Evolutionary conservation across 345 rosid species (phyloP).

Genomic region (Brassica incana): DNA sequence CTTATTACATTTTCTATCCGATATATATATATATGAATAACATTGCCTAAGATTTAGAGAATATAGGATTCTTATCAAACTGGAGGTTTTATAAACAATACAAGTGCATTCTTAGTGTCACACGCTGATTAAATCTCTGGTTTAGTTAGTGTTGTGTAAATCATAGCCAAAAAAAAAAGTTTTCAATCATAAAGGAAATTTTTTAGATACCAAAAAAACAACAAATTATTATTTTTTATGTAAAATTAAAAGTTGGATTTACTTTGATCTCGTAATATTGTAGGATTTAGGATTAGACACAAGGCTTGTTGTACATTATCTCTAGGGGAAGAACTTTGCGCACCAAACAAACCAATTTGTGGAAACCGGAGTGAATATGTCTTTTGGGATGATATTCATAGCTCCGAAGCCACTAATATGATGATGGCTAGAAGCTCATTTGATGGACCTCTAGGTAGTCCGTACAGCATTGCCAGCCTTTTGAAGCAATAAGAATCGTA

Average conservation of each 20-base stretch:
- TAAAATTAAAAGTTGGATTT: not conserved
- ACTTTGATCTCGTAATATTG: not conserved
- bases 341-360: slow-evolving; percentile 39
- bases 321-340: slow-evolving; percentile 36
- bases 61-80: not conserved
- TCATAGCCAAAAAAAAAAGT: not conserved
- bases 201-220: not conserved
- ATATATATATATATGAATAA: not conserved
- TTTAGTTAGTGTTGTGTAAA: not conserved
- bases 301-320: slow-evolving; percentile 31
- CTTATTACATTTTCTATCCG: not conserved
- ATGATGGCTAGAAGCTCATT: slow-evolving; percentile 31
- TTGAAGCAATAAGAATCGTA: not conserved
- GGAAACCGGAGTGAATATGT: slow-evolving; percentile 29
- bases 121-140: not conserved
- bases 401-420: slow-evolving; percentile 43
- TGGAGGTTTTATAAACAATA: not conserved
- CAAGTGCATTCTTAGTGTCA: not conserved
- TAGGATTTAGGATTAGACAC: slow-evolving; percentile 36
- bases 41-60: not conserved
- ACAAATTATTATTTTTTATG: not conserved
- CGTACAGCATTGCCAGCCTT: slow-evolving; percentile 30
- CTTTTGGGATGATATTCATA: slow-evolving; percentile 55
- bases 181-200: not conserved
- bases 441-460: slow-evolving; percentile 9